Percentiles rank a stretch among this genome's conserved stretches.
These are phyloP conservation scores for Grigorovia yakushimaensis DNA, from an alignment of 805 yeast species.

Conservation along the genomic window DNA sequence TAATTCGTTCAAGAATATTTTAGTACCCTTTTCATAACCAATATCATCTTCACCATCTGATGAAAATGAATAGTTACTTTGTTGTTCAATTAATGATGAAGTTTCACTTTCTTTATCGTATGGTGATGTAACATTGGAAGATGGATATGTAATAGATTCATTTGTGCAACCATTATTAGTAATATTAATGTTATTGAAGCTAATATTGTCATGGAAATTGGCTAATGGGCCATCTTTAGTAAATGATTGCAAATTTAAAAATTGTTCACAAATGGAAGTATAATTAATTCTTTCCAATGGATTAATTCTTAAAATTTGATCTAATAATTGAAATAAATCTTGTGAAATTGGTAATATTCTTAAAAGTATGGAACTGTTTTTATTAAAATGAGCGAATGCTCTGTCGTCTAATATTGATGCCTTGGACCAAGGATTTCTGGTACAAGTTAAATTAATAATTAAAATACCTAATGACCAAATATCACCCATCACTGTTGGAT, in stretches of 20 bases:
- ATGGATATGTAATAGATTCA: background rate
- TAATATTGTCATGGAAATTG: background rate
- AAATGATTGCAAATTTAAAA: conserved; percentile 19
- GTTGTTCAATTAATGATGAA: background rate
- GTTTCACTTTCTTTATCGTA: background rate
- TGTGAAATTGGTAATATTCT: conserved; percentile 65
- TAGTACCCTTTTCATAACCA: background rate
- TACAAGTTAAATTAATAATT: conserved; percentile 67
- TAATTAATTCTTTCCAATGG: conserved; percentile 28
- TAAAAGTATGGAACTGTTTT: conserved; percentile 44
- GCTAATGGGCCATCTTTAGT: conserved; percentile 22
- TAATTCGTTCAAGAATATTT: background rate
- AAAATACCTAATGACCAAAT: conserved; percentile 83
- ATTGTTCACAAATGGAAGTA: conserved; percentile 14
- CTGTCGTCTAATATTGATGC: conserved; percentile 53
- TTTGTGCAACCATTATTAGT: background rate
- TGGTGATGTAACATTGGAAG: background rate
- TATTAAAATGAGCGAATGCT: conserved; percentile 55
- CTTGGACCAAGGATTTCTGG: conserved; percentile 85
- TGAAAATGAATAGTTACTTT: background rate
- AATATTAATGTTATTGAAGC: background rate
- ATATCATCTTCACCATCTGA: background rate
- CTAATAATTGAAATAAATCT: conserved; percentile 47
- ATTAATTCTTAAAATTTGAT: conserved; percentile 23
- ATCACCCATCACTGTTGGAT: conserved; percentile 70